Base-by-base conservation (phyloP, 352 stramenopile species). In the Globisporangium canariense region DNA sequence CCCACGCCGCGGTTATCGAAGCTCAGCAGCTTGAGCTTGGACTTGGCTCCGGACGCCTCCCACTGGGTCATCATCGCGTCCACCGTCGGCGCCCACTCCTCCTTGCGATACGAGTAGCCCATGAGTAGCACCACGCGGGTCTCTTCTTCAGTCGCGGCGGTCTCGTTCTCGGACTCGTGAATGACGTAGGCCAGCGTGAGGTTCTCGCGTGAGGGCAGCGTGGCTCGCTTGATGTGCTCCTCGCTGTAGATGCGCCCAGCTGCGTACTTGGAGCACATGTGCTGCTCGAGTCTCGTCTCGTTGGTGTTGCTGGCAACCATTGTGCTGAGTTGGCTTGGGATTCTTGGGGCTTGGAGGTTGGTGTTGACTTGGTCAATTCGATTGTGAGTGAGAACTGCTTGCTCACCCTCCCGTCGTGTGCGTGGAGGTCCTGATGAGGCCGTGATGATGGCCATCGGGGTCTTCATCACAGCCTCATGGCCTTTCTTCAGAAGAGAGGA, bases 1-100 rank as follows among this genome's bases (percentile, higher is more conserved):
- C 81, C 81, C 1, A 79, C 68, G 22, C 77, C 81, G 34, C 81
- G 77, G 69, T 89, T 90, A 65, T 88, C 81, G 20, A 90, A 73
- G 9, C 73, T 84, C 53, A 88, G 41, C 18, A 90, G 56, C 54
- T 79, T 69, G 52, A 87, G 67, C 32, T 67, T 36, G 49, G 65
- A 72, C 40, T 47, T 49, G n/a, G 36, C 13, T 11, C 52, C 34
- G 4, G 54, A 34, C n/a, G 60, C 38, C 1, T 62, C 34, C 73
- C 73, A 78, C 53, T 75, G 58, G 16, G 66, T 70, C 16, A 83
- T 60, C 25, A 86, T 51, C 6, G 51, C 56, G 38, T 80, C 63
- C 14, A 86, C 53, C 1, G 70, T 57, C 5, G 75, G 57, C 1
- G 73, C 66, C 77, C 77, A 86, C 30, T 69, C 68, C 40, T 86